phyloP scores from a whole-genome alignment of 306 rosid species.

The Sphenostylis stenocarpa region DNA sequence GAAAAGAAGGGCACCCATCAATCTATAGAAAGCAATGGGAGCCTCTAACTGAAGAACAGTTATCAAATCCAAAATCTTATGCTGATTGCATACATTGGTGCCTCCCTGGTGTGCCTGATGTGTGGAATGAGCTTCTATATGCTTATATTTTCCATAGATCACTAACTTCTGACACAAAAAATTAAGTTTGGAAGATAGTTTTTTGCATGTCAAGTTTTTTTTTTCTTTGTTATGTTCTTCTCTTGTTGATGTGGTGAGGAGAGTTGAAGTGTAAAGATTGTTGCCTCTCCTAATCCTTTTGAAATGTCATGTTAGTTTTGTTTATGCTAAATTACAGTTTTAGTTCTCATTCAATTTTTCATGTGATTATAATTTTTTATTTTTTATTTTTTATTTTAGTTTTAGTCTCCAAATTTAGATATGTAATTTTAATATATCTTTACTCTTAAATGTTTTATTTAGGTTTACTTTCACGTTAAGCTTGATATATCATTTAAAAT shows the following conservation, averaged over 20 bases:
- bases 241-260: not conserved
- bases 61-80: slow-evolving; percentile 59
- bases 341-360: no score
- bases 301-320: not conserved
- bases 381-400: no score
- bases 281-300: not conserved
- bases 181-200: not conserved
- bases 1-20: slow-evolving; percentile 88
- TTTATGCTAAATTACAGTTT: no score
- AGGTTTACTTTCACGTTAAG: no score
- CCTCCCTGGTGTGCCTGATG: slow-evolving; percentile 89
- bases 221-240: not conserved
- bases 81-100: slow-evolving; percentile 98
- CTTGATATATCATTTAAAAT: no score
- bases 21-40: slow-evolving; percentile 93
- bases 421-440: no score
- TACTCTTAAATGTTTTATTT: no score
- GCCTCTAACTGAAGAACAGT: slow-evolving; percentile 44
- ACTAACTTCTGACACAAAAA: not conserved
- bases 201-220: not conserved
- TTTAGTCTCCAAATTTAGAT: no score
- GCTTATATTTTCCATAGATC: slow-evolving; percentile 51
- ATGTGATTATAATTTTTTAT: no score
- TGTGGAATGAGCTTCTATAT: slow-evolving; percentile 81
- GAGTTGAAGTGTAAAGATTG: slow-evolving; percentile 23